Conservation (phyloP, 306 rosid species). For the Prunus salicina region DNA sequence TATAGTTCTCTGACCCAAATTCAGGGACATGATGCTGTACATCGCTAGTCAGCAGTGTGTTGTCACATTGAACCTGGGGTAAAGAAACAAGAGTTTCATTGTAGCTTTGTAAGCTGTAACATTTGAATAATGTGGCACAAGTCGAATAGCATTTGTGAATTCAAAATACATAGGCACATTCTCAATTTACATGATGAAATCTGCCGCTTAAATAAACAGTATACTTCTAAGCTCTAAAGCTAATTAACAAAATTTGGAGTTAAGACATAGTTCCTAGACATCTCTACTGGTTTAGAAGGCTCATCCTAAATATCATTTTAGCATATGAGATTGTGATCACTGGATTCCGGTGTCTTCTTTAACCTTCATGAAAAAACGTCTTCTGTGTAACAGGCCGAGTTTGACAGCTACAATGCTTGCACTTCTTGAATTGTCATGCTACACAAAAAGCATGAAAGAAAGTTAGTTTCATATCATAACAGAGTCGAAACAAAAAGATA, state of each 20-base stretch:
- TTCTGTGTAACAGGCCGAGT: neutral
- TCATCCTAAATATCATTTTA: neutral
- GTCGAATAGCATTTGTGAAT: neutral
- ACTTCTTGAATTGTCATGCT: slow-evolving; percentile 22
- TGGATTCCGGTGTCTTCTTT: neutral
- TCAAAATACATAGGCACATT: neutral
- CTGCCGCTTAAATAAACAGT: neutral
- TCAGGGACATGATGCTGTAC: neutral
- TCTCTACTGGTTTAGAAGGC: neutral
- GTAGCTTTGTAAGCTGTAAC: neutral
- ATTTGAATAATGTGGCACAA: neutral
- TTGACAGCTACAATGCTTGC: slow-evolving; percentile 13
- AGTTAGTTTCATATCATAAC: slow-evolving; percentile 7
- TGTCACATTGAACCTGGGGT: neutral
- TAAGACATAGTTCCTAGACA: neutral
- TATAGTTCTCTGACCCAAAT: too few relatives aligned
- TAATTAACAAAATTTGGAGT: neutral
- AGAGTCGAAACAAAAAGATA: neutral
- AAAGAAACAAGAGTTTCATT: neutral
- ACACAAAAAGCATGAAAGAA: slow-evolving; percentile 14
- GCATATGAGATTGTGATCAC: neutral
- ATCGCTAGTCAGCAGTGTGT: neutral
- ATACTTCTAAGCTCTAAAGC: neutral
- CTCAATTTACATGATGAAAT: neutral
- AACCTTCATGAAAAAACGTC: neutral